Evolutionary conservation across 2,329 filamentous ascomycete genomes (phyloP), one percentile per base, ranked within the genome.

Genomic region (Sphaceloma murrayae): DNA sequence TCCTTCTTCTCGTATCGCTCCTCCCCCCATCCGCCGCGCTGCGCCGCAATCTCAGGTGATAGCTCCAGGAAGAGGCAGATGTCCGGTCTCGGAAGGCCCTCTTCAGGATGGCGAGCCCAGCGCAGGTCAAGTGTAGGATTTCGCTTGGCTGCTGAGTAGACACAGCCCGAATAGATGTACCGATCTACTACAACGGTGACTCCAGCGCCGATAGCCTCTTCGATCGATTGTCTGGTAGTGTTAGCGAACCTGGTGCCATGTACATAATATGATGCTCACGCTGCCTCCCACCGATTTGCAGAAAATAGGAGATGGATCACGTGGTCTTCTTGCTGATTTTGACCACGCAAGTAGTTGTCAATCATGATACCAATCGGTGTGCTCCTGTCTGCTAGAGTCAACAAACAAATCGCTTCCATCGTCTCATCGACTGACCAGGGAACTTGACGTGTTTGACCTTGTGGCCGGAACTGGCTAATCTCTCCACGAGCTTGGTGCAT

Each of bases 141-240:
- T 33, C 77, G 70, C 60, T 96, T 96, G 3, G 91, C 89, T 0
- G 86, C 85, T 17, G 81, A 86, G 67, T 96, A 98, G 39, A 95
- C 86, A 46, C 88, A 84, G 44, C 91, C 91, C 14, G 84, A 91
- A 68, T 94, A 89, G 61, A 93, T 94, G 67, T 96, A 98, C 36
- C 91, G 80, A 63, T 98, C 91, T 53, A 89, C 80, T 29, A 98
- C 70, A 22, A 98, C 73, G 0, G 78, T 91, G 14, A 72, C 79
- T 6, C 89, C 88, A 1, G 68, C 62, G 1, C 68, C 65, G 4
- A 95, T 67, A 5, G 60, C 58, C 16, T 54, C 39, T 49, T 57
- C 52, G 21, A 70, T 69, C 1, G 55, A 56, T 5, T 56, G 46
- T 8, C 62, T 63, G 11, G 30, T 17, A n/a, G 3, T 6, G 29